These are phyloP conservation scores for Purpureocillium takamizusanense DNA, from an alignment of 2,329 filamentous ascomycete genomes.

Conservation along the genomic window DNA sequence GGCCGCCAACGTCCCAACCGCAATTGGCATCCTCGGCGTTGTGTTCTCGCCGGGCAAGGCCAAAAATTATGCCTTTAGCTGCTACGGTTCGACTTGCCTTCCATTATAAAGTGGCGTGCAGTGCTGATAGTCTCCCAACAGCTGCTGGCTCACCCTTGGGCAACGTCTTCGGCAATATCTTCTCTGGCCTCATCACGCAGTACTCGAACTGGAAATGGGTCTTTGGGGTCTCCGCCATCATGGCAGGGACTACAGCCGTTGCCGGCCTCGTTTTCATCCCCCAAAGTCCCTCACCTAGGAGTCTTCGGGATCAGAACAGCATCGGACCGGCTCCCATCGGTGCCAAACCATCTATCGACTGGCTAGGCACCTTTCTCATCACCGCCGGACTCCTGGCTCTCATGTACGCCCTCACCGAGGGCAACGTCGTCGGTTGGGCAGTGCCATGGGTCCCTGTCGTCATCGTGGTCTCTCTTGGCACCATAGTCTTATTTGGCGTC, in stretches of 20 bases:
- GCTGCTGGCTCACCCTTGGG: slow-evolving; percentile 57
- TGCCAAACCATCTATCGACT: slow-evolving; percentile 42
- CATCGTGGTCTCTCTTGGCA: slow-evolving; percentile 46
- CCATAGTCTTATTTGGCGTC: slow-evolving; percentile 46
- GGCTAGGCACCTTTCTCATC: slow-evolving; percentile 55
- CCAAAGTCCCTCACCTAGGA: slow-evolving; percentile 20
- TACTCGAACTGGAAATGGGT: slow-evolving; percentile 59
- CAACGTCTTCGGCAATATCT: slow-evolving; percentile 53
- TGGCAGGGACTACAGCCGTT: slow-evolving; percentile 46
- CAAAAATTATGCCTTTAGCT: slow-evolving; percentile 62
- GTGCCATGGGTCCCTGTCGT: slow-evolving; percentile 53
- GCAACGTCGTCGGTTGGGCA: slow-evolving; percentile 59
- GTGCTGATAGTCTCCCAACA: too few relatives aligned
- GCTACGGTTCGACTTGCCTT: too few relatives aligned
- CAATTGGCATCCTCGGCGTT: slow-evolving; percentile 59
- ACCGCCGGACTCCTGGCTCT: slow-evolving; percentile 54
- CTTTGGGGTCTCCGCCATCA: slow-evolving; percentile 54
- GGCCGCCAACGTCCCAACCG: slow-evolving; percentile 62
- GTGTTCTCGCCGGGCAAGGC: slow-evolving; percentile 59
- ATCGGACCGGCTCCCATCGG: slow-evolving; percentile 21
- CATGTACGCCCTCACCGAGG: slow-evolving; percentile 59
- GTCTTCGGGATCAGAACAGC: slow-evolving; percentile 13
- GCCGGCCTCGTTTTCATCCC: slow-evolving; percentile 54
- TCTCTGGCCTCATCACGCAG: slow-evolving; percentile 54
- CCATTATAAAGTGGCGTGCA: too few relatives aligned